These are phyloP conservation scores for Gracilaria gracilis DNA, from an alignment of 23 red algal genomes.

Conservation along the genomic window DNA sequence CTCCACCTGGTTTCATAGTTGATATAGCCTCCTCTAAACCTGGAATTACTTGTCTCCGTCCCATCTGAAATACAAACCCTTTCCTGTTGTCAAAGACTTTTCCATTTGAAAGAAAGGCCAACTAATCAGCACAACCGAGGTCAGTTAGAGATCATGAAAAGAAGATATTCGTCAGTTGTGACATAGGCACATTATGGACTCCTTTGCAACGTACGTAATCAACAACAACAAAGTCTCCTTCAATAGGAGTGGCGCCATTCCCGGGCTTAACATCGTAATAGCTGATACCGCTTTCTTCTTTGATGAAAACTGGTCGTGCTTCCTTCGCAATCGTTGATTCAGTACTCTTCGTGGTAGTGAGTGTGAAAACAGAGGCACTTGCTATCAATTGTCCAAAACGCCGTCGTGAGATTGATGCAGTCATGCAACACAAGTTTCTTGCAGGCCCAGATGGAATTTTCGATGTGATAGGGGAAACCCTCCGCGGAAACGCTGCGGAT, in stretches of 20 bases:
- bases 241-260: slow-evolving; percentile 50
- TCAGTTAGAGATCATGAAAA: not conserved
- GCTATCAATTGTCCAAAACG: slow-evolving; percentile 35
- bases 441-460: not conserved
- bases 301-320: slow-evolving; percentile 40
- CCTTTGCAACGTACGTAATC: slow-evolving; percentile 53
- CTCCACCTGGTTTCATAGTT: slow-evolving; percentile 82
- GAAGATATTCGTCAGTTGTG: not conserved
- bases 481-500: not conserved
- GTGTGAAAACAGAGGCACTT: slow-evolving; percentile 11
- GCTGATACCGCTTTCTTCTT: slow-evolving; percentile 73
- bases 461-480: not conserved
- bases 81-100: slow-evolving; percentile 89
- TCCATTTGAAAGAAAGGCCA: slow-evolving; percentile 84
- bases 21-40: slow-evolving; percentile 84
- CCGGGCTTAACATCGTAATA: slow-evolving; percentile 81
- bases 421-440: not conserved
- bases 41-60: slow-evolving; percentile 88
- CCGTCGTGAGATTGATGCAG: slow-evolving; percentile 29
- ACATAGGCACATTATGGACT: not conserved
- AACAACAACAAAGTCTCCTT: slow-evolving; percentile 69
- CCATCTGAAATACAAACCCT: slow-evolving; percentile 91
- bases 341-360: not conserved
- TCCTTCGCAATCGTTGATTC: slow-evolving; percentile 19
- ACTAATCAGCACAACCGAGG: slow-evolving; percentile 24